Base-by-base conservation (phyloP, 2,329 filamentous ascomycete genomes). In the Penicillium psychrosexuale region DNA sequence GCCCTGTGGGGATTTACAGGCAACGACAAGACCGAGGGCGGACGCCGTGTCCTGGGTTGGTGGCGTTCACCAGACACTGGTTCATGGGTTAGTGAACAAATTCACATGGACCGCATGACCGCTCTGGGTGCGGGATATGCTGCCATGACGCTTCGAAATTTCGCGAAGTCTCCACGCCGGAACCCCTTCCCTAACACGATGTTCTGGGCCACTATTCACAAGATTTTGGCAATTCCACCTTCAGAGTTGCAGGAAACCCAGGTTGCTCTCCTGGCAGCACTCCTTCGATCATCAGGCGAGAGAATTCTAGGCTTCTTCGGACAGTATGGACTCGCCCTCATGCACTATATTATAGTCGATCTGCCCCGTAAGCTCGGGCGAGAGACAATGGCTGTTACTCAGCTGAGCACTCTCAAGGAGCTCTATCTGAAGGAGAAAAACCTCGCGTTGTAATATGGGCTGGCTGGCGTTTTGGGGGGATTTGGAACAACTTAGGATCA, bases 61-160 rank as follows among this genome's bases (percentile, higher is more conserved):
- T 82, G 80, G 72, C 84, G 80, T 61, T 81, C 84, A 19, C 72
- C 72, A 39, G 60, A 61, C 12, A 79, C 77, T 8, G 79, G 80
- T 6, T 74, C 75, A 7, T 93, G 82, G 78, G 78, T 88, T 56
- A 76, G 80, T 1, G 86, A 89, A 64, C 85, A 91, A 69, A 77
- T 78, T n/a, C 91, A 97, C 73, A 84, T 84, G 63, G 88, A 92
- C 69, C 84, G 89, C 56, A 93, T 96, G 87, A 86, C 84, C 4
- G 93, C 91, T 0, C 78, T 97, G 0, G 91, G 86, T 1, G 87
- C 89, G 3, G 93, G 93, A 0, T 99, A 88, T 68, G 90, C 91
- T 0, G 85, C 92, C 1, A 80, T 97, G 36, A 85, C 90, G 1
- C 78, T 97, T 8, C 86, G 93, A 45, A 90, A 95, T 70, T 96